These are phyloP conservation scores for Tricholoma sp. DNA, from an alignment of 768 basidiomycete genomes.

Conservation along the genomic window DNA sequence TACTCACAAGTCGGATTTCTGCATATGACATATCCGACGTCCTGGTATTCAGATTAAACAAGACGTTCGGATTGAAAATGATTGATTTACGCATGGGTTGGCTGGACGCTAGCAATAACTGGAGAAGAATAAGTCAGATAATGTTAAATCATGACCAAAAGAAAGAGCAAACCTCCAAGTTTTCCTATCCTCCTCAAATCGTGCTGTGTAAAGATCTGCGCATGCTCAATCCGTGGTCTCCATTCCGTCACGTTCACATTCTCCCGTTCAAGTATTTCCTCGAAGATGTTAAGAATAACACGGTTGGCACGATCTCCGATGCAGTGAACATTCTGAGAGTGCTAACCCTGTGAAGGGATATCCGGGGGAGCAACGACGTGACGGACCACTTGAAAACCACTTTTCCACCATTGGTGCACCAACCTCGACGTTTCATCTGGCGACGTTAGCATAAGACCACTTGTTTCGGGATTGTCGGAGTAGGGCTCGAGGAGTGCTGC, in stretches of 20 bases:
- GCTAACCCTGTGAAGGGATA: background rate
- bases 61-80: background rate
- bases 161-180: conserved; percentile 59
- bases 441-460: conserved; percentile 61
- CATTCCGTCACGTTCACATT: conserved; percentile 38
- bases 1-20: conserved; percentile 64
- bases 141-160: background rate
- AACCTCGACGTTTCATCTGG: conserved; percentile 48
- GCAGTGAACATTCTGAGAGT: conserved; percentile 73
- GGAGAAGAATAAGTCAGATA: background rate
- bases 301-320: conserved; percentile 89
- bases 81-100: conserved; percentile 74
- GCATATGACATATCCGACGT: conserved; percentile 94
- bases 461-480: conserved; percentile 66
- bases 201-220: conserved; percentile 72
- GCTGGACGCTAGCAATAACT: conserved; percentile 93
- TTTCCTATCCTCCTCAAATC: conserved; percentile 68
- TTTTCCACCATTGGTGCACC: conserved; percentile 59
- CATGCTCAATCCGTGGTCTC: conserved; percentile 87
- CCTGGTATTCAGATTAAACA: conserved; percentile 25
- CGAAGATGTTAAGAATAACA: conserved; percentile 78
- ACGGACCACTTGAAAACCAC: conserved; percentile 82
- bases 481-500: conserved; percentile 87
- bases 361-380: background rate
- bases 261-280: conserved; percentile 44